Conservation (phyloP, 495 filamentous ascomycete genomes). For the Penicillium alfredii region DNA sequence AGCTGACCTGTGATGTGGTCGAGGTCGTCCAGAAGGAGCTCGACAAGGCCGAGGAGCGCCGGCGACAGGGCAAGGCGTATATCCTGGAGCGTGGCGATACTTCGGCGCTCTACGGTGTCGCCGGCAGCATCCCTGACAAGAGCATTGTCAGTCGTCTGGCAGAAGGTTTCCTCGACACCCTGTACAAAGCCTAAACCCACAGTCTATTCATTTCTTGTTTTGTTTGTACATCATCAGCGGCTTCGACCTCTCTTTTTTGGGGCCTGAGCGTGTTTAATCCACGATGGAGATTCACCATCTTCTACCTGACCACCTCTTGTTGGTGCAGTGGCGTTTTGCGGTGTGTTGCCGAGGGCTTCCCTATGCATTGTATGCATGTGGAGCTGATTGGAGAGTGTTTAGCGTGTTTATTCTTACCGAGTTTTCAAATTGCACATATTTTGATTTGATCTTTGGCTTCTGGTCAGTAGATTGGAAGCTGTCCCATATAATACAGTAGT, state of each 20-base stretch:
- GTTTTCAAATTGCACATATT: constrained; percentile 24
- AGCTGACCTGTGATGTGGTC: constrained; percentile 69
- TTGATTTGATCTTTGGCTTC: neutral
- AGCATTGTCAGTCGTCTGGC: constrained; percentile 87
- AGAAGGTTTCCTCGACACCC: constrained; percentile 84
- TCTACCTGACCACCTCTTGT: constrained; percentile 5
- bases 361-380: constrained; percentile 1
- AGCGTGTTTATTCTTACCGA: constrained; percentile 10
- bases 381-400: constrained; percentile 6
- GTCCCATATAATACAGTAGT: constrained; percentile 34
- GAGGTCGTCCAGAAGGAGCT: constrained; percentile 73
- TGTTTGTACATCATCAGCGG: constrained; percentile 14
- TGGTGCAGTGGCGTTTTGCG: constrained; percentile 6
- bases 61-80: constrained; percentile 53
- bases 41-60: constrained; percentile 69
- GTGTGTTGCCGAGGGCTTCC: no score
- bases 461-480: constrained; percentile 2
- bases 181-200: constrained; percentile 77
- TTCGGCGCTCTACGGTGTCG: constrained; percentile 89
- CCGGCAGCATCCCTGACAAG: constrained; percentile 92
- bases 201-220: neutral
- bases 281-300: no score
- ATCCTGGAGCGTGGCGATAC: constrained; percentile 56
- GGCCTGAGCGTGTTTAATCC: no score
- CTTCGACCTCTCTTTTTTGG: no score